These are phyloP conservation scores for Solanum clarkiae DNA, from an alignment of 257 asterid species.

Conservation along the genomic window DNA sequence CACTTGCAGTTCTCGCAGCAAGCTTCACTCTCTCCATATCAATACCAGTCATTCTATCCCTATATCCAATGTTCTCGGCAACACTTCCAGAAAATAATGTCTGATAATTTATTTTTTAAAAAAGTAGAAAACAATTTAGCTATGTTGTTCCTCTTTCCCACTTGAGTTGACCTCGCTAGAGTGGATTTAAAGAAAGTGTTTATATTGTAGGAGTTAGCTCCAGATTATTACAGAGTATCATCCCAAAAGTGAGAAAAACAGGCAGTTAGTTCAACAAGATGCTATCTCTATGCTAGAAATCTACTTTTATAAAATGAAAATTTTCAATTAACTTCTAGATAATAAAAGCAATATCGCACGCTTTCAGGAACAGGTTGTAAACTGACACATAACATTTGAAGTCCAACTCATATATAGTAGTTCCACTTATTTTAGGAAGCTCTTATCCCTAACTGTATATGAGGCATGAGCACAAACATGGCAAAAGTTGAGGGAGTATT, in stretches of 20 bases:
- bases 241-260: background rate
- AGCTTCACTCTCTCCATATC: constrained; percentile 63
- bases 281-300: background rate
- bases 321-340: background rate
- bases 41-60: constrained; percentile 56
- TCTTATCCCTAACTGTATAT: background rate
- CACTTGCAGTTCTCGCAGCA: constrained; percentile 85
- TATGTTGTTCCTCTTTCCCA: background rate
- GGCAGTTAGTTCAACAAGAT: background rate
- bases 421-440: background rate
- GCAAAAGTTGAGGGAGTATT: background rate
- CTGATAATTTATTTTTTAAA: constrained; percentile 9
- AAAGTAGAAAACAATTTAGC: background rate
- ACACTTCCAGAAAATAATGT: constrained; percentile 75
- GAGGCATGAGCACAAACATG: background rate
- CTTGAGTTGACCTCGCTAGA: background rate
- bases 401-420: background rate
- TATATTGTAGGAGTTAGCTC: background rate
- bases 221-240: background rate
- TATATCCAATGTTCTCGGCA: constrained; percentile 85
- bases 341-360: background rate
- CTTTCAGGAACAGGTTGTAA: background rate
- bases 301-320: background rate
- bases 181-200: background rate
- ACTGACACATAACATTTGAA: background rate